Conservation (phyloP, 179 eudicot genomes). For the Beta lomatogona region DNA sequence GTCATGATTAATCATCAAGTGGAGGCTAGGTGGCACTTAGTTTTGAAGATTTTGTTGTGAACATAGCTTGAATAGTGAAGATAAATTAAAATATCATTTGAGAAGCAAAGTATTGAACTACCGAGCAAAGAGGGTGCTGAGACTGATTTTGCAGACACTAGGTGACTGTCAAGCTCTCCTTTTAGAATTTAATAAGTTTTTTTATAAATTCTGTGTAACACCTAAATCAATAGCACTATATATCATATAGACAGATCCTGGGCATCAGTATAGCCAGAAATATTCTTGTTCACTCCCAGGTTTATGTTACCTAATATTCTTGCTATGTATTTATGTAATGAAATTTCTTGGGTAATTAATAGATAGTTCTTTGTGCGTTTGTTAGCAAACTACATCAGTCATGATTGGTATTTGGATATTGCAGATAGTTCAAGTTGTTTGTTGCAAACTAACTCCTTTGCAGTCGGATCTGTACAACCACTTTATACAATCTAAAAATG, state of each 20-base stretch:
- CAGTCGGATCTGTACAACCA: constrained; percentile 79
- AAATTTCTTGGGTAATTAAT: neutral
- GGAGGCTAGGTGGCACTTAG: neutral
- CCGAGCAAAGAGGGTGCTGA: neutral
- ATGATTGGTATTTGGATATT: constrained; percentile 12
- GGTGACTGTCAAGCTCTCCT: neutral
- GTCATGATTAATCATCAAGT: neutral
- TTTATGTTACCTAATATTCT: neutral
- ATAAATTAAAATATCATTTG: neutral
- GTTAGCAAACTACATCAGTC: neutral
- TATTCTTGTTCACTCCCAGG: no score
- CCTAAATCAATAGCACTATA: neutral
- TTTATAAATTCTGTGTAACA: neutral
- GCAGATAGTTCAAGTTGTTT: constrained; percentile 97
- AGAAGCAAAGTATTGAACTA: neutral
- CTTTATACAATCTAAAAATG: constrained; percentile 94
- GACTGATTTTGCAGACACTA: neutral
- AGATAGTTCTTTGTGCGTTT: constrained; percentile 7
- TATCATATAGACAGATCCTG: neutral
- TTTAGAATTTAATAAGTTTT: neutral
- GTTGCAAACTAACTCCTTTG: constrained; percentile 92
- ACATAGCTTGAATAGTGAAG: neutral
- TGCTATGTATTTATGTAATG: neutral
- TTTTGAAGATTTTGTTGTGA: neutral
- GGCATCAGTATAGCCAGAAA: neutral